These are phyloP conservation scores for Achaetomiella virescens DNA, from an alignment of 495 filamentous ascomycete species.

Conservation along the genomic window DNA sequence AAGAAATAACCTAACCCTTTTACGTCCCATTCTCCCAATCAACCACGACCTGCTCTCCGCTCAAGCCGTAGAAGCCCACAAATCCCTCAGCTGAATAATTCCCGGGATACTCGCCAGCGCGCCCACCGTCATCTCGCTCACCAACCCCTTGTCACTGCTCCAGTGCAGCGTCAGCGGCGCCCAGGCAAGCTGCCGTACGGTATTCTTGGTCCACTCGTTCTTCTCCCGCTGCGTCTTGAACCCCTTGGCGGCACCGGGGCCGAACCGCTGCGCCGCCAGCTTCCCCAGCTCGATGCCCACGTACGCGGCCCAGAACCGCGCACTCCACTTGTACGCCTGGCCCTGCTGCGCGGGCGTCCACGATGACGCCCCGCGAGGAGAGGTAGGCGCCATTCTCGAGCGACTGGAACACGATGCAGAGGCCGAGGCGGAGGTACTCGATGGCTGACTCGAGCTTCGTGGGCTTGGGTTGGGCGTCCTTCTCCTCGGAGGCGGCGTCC, in stretches of 20 bases:
- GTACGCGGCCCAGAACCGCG: constrained; percentile 71
- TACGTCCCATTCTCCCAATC: no score
- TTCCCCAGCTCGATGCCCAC: constrained; percentile 68
- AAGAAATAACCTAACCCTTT: no score
- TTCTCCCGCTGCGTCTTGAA: constrained; percentile 40
- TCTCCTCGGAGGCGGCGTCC: constrained; percentile 12
- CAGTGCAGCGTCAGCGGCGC: constrained; percentile 68
- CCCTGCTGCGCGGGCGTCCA: constrained; percentile 47
- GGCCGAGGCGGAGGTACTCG: constrained; percentile 59
- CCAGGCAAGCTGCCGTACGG: constrained; percentile 48
- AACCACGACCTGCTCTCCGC: not conserved
- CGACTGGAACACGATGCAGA: constrained; percentile 62
- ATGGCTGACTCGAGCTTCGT: constrained; percentile 45
- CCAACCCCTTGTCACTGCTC: constrained; percentile 63
- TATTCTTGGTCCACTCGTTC: constrained; percentile 39
- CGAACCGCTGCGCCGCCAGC: constrained; percentile 45
- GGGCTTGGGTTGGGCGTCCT: not conserved
- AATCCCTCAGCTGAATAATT: constrained; percentile 57
- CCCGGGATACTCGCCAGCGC: constrained; percentile 61
- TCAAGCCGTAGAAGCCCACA: constrained; percentile 49
- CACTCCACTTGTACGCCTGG: constrained; percentile 65
- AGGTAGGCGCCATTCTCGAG: constrained; percentile 85
- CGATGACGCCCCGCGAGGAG: constrained; percentile 56
- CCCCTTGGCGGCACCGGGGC: constrained; percentile 29
- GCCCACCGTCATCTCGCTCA: constrained; percentile 55